Conservation (phyloP, 225 moss, liverwort and hornwort species). For the Pseudisothecium myosuroides region DNA sequence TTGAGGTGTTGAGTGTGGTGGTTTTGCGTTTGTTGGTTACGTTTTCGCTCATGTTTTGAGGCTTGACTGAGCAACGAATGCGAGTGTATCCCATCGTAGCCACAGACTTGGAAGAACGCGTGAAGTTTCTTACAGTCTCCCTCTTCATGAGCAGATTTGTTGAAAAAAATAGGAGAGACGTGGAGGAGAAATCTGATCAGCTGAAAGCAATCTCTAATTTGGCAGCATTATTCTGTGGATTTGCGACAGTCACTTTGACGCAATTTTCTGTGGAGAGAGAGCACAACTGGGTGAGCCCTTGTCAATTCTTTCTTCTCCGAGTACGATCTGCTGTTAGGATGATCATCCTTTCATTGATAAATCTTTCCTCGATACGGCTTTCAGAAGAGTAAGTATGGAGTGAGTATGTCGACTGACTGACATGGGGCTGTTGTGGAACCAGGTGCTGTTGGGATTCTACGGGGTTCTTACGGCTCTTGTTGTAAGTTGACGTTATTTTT, state of each 20-base stretch:
- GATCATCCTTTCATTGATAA: background rate
- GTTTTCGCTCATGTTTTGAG: background rate
- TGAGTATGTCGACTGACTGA: background rate
- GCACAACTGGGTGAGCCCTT: slow-evolving; percentile 13
- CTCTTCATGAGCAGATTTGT: slow-evolving; percentile 29
- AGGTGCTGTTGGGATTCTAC: slow-evolving; percentile 43
- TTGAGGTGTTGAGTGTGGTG: background rate
- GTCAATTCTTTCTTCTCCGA: background rate
- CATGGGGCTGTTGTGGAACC: background rate
- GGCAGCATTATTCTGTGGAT: slow-evolving; percentile 49
- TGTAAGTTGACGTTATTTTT: slow-evolving; percentile 16
- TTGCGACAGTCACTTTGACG: slow-evolving; percentile 41
- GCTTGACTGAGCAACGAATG: background rate
- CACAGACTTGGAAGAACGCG: background rate
- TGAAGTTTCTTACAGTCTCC: background rate
- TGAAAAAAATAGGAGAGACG: slow-evolving; percentile 43
- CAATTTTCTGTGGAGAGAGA: slow-evolving; percentile 15
- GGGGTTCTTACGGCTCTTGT: slow-evolving; percentile 40
- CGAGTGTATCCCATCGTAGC: background rate
- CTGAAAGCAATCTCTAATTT: slow-evolving; percentile 51
- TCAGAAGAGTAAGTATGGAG: background rate
- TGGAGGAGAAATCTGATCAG: slow-evolving; percentile 55
- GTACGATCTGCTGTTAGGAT: background rate
- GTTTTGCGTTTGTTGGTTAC: background rate
- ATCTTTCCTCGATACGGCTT: background rate